A percentile compares a stretch with the other conserved stretches of the same genome.
Evolutionary conservation across 768 basidiomycete species (phyloP).

Genomic region (Rhizopogon vesiculosus): DNA sequence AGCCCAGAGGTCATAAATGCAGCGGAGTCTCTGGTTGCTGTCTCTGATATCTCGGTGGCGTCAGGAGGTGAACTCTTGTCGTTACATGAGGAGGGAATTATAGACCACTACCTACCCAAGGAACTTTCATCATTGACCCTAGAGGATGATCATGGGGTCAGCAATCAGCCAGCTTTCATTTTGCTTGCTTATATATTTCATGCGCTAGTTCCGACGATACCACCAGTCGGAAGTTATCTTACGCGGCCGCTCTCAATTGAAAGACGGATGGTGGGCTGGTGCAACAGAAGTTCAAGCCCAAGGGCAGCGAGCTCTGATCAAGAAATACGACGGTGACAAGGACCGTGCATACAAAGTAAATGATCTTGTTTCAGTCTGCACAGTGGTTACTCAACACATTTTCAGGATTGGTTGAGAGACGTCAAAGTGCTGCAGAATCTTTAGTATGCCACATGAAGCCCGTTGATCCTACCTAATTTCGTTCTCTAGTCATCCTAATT

Average conservation of each 20-base stretch:
- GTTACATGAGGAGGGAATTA: slow-evolving; percentile 9
- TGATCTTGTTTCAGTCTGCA: neutral
- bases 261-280: slow-evolving; percentile 47
- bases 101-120: slow-evolving; percentile 18
- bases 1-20: neutral
- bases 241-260: slow-evolving; percentile 30
- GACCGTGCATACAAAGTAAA: slow-evolving; percentile 28
- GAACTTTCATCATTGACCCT: slow-evolving; percentile 16
- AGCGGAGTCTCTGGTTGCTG: neutral
- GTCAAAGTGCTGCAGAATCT: slow-evolving; percentile 46
- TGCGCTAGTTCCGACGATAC: slow-evolving; percentile 40
- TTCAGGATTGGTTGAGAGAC: slow-evolving; percentile 45
- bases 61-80: slow-evolving; percentile 14
- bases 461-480: neutral
- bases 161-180: neutral
- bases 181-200: neutral
- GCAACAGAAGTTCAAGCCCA: slow-evolving; percentile 35
- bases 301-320: slow-evolving; percentile 36
- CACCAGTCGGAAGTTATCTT: slow-evolving; percentile 44
- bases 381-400: neutral
- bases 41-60: slow-evolving; percentile 1
- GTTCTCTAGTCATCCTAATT: slow-evolving; percentile 40
- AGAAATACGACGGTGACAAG: slow-evolving; percentile 38
- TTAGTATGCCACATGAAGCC: slow-evolving; percentile 30
- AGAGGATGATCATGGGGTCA: slow-evolving; percentile 32